Evolutionary conservation across 768 basidiomycete genomes (phyloP), one percentile per base, ranked within the genome.

Genomic region (Serendipita sp.): DNA sequence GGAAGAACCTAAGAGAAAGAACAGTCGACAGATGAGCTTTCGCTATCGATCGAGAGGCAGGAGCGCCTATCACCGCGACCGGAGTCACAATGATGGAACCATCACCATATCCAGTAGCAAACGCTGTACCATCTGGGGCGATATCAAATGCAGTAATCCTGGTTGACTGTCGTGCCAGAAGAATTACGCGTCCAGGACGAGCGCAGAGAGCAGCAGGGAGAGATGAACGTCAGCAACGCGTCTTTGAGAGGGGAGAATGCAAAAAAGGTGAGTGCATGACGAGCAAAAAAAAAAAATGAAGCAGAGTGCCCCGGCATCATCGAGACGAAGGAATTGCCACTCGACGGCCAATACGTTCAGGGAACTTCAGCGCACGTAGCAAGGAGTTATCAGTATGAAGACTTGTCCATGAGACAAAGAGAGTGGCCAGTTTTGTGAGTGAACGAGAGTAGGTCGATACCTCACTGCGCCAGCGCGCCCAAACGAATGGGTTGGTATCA

Each of bases 81-180:
- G 80, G 77, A 63, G 77, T 80, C 20, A 84, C 72, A 67, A 76
- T 73, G 7, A 85, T 75, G 0, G 79, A 76, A 20, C 84, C 83
- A 65, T 84, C 81, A 42, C 80, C 75, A 68, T 80, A 82, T 0
- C 83, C 84, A 0, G 79, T 79, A 0, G 82, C 82, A 64, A 81
- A 80, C 66, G 82, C 78, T 0, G 80, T 76, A 1, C 74, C 74
- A 70, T 85, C 82, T 0, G 81, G 80, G 0, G 84, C 75, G 30
- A 85, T 72, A 66, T 82, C 81, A 67, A 86, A 84, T 0, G 83
- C 81, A 2, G 81, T 80, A 60, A 86, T 83, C 63, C 44, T 79
- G 77, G 14, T 80, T 78, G 68, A n/a, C n/a, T 70, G 75, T 79
- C 44, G 3, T 31, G 45, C 42, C 24, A 58, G 51, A 31, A 45